phyloP scores from a whole-genome alignment of 2,329 filamentous ascomycete species.

The Neonectria ditissima region DNA sequence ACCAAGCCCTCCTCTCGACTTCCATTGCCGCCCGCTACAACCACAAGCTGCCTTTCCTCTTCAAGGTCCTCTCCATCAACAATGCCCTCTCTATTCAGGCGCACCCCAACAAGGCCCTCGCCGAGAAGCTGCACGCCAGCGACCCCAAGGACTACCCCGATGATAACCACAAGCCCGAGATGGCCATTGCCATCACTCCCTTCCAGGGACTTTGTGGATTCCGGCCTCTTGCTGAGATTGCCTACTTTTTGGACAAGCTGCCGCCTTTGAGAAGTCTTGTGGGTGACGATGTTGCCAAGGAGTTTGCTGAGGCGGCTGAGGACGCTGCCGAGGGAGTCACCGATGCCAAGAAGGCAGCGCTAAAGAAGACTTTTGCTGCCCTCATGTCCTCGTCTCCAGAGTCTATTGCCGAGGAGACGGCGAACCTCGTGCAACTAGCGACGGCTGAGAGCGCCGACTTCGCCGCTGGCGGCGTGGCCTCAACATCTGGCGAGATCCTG shows the following conservation, averaged over 20 bases:
- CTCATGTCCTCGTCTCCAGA: conserved; percentile 83
- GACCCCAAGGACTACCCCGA: conserved; percentile 97
- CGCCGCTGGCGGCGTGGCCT: conserved; percentile 76
- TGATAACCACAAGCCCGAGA: conserved; percentile 99
- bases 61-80: conserved; percentile 96
- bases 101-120: conserved; percentile 92
- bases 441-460: conserved; percentile 77
- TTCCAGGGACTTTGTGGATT: conserved; percentile 98
- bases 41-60: conserved; percentile 90
- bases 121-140: conserved; percentile 85
- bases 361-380: conserved; percentile 80
- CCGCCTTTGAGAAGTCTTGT: conserved; percentile 73
- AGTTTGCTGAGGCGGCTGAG: conserved; percentile 64
- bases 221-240: conserved; percentile 86
- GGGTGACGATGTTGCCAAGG: conserved; percentile 70
- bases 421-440: conserved; percentile 78
- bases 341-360: conserved; percentile 78
- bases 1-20: conserved; percentile 82
- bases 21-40: conserved; percentile 81
- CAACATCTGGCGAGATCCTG: conserved; percentile 76
- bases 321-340: conserved; percentile 54
- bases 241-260: conserved; percentile 78
- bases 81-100: conserved; percentile 98
- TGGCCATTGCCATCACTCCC: conserved; percentile 96
- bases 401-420: conserved; percentile 65